Evolutionary conservation across 2,329 filamentous ascomycete genomes (phyloP).

Genomic region (Penicillium decumbens): DNA sequence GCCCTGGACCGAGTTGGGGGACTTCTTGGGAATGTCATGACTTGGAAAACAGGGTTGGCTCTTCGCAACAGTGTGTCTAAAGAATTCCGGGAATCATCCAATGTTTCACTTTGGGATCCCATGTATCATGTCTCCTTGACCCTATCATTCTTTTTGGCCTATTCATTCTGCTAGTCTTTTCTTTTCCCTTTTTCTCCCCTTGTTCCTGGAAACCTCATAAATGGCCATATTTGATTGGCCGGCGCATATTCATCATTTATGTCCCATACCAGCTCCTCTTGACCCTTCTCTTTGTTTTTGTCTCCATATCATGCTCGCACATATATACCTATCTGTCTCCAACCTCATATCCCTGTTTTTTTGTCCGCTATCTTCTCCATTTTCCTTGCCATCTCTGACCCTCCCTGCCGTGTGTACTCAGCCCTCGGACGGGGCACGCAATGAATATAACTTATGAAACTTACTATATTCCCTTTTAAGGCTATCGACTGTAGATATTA

Average conservation of each 20-base stretch:
- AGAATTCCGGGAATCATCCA: constrained; percentile 15
- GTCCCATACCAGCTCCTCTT: constrained; percentile 10
- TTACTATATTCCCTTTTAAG: not conserved
- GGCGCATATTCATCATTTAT: constrained; percentile 22
- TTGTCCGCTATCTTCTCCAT: constrained; percentile 15
- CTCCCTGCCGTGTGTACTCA: constrained; percentile 17
- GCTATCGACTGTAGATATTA: not conserved
- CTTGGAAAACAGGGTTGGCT: constrained; percentile 4
- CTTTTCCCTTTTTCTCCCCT: not conserved
- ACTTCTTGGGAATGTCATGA: not conserved
- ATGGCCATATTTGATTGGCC: constrained; percentile 18
- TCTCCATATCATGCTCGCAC: constrained; percentile 13
- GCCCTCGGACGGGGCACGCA: constrained; percentile 18
- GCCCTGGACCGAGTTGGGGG: constrained; percentile 3
- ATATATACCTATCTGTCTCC: constrained; percentile 22
- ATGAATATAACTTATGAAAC: constrained; percentile 25
- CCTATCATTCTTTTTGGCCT: constrained; percentile 5
- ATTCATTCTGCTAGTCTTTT: constrained; percentile 3
- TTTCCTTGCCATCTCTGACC: constrained; percentile 5
- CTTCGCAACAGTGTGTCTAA: constrained; percentile 14
- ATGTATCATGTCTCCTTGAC: constrained; percentile 28
- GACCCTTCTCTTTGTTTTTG: constrained; percentile 5
- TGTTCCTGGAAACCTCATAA: constrained; percentile 22
- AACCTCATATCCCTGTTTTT: constrained; percentile 9
- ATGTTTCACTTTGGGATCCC: constrained; percentile 15